Evolutionary conservation across 768 basidiomycete species (phyloP), one percentile per base, ranked within the genome.

Genomic region (Suillus discolor): DNA sequence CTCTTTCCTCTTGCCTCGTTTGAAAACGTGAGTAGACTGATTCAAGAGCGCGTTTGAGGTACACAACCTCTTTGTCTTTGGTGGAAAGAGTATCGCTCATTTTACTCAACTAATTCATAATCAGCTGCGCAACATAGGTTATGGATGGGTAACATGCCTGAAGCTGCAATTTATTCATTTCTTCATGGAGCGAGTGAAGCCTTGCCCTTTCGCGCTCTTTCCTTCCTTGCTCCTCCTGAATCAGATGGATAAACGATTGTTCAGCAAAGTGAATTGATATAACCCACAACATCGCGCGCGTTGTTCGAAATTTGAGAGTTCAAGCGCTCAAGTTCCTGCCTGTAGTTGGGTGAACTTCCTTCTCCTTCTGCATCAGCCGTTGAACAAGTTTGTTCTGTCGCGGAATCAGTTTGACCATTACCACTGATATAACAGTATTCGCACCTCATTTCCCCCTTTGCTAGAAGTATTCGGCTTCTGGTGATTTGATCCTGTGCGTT

Each of bases 21-120:
- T 84, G 81, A 74, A 96, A 90, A n/a, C 91, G 84, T 13, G 89
- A 89, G 75, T 93, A 93, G 6, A 96, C 90, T 8, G 92, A 90
- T 75, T 95, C 93, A 44, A 97, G 80, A n/a, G 93, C 91, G 16
- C 90, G 89, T 72, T 94, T 93, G 45, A 96, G 83, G 70, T 90
- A 92, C 0, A 83, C 69, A 41, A 90, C 82, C 64, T 95, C 91
- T 72, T 93, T 94, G 67, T 90, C 86, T 71, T 89, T 91, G 62
- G 79, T 77, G 5, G 75, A 75, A 3, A 87, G 54, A 3, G 76
- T 69, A 5, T 71, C 75, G 53, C 88, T 88, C 59, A 87, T 75
- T 53, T 89, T 87, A 3, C 75, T 76, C 54, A 81, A 81, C 91
- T 95, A 71, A 16, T 47, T 44, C 0, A 64, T 44, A 54, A 8